Base-by-base conservation (phyloP, 805 yeast species). In the Ogataea neopini region DNA sequence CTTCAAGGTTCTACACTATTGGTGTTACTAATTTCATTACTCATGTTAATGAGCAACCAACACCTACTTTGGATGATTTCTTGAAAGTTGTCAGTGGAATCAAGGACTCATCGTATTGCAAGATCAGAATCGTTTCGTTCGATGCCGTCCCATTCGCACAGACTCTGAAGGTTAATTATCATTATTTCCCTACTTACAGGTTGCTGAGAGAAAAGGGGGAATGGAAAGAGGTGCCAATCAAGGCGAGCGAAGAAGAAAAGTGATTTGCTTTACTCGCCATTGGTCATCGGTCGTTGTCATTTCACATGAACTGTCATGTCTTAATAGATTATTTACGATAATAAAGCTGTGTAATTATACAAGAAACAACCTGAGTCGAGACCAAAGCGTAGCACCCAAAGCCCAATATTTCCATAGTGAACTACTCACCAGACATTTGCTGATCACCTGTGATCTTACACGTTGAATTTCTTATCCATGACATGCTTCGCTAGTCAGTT, bases 71-170 rank as follows among this genome's bases (percentile, higher is more conserved):
- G 47, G 84, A 80, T 23, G 73, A 82, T 3, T 90, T 91, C 58
- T 69, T 86, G 51, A 67, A 71, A 18, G 84, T 79, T 41, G 87
- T 86, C n/a, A 79, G 78, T 53, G 66, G 73, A 14, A 84, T 90
- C 42, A 84, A 88, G 4, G 96, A 90, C 59, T 80, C 82, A 54
- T 81, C 91, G 3, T 91, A 89, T 60, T 85, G 88, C 58, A 86
- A 88, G 60, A 69, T 91, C 51, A 79, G 96, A 52, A 70, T 87
- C 32, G 91, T 89, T 38, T 81, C 95, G 1, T 89, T 86, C 66
- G 97, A 91, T 58, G 85, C 86, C 51, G 83, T 88, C 19, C 96
- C 96, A 17, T 79, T 84, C 57, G 97, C 97, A 1, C 82, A 85
- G 40, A 84, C 96, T 1, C 67, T 90, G 56, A 88, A 88, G 68